These are phyloP conservation scores for Trichoderma gamsii DNA, from an alignment of 495 filamentous ascomycete species.

Conservation along the genomic window DNA sequence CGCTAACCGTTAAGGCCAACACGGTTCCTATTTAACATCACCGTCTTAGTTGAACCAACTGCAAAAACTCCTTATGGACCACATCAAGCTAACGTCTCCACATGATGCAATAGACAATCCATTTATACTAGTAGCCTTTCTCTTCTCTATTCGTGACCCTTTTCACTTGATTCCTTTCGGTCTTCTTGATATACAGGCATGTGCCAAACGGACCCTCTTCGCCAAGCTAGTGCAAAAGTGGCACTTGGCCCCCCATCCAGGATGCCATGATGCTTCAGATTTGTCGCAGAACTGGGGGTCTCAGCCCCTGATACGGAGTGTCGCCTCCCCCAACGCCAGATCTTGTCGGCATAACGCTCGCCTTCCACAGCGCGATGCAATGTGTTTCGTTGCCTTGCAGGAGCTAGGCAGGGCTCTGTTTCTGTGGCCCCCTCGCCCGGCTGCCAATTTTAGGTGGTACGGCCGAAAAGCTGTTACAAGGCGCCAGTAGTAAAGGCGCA, in stretches of 20 bases:
- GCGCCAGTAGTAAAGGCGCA: not conserved
- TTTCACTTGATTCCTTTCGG: not conserved
- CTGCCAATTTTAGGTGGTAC: conserved; percentile 9
- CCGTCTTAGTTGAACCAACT: too few species aligned
- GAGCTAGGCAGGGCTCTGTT: not conserved
- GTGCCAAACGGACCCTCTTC: not conserved
- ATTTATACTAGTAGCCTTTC: not conserved
- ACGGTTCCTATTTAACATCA: too few species aligned
- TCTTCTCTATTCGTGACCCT: not conserved
- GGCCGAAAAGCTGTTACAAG: not conserved
- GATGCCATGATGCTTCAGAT: conserved; percentile 35
- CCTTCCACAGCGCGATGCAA: not conserved
- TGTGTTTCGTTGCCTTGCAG: conserved; percentile 12
- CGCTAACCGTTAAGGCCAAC: too few species aligned
- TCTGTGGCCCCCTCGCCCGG: not conserved
- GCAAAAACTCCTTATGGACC: too few species aligned
- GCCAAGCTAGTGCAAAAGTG: not conserved
- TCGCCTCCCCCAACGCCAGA: conserved; percentile 3
- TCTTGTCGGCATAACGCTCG: conserved; percentile 2
- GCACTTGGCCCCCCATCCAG: not conserved
- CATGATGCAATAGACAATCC: too few species aligned
- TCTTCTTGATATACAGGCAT: too few species aligned
- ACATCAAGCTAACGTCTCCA: too few species aligned
- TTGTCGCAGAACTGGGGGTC: conserved; percentile 42
- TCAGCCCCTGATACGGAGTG: conserved; percentile 11